Conservation (phyloP, 495 filamentous ascomycete genomes). For the Aspergillus ostianus region DNA sequence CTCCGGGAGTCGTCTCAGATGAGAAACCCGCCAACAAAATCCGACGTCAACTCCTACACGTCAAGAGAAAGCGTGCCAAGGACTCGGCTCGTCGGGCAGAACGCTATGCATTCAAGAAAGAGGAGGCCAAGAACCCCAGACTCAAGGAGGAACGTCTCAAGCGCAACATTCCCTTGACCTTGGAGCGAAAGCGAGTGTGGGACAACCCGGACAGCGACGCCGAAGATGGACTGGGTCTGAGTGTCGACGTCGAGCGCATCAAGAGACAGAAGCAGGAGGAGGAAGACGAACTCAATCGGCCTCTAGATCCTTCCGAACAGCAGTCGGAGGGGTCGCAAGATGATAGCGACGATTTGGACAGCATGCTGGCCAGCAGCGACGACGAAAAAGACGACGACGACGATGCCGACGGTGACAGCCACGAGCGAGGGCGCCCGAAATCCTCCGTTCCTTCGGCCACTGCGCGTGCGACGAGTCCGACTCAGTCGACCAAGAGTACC, state of each 20-base stretch:
- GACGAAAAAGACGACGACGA: conserved; percentile 48
- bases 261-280: conserved; percentile 69
- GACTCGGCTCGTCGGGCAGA: conserved; percentile 71
- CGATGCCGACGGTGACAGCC: conserved; percentile 42
- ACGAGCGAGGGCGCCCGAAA: conserved; percentile 35
- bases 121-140: conserved; percentile 82
- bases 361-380: conserved; percentile 30
- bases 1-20: conserved; percentile 25
- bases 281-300: conserved; percentile 50
- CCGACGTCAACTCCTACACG: conserved; percentile 68
- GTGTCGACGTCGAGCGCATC: conserved; percentile 73
- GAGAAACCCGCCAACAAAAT: conserved; percentile 64
- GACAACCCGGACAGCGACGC: conserved; percentile 78
- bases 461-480: conserved; percentile 54
- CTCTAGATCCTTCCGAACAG: conserved; percentile 29
- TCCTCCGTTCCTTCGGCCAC: conserved; percentile 45
- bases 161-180: conserved; percentile 76
- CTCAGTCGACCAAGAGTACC: conserved; percentile 65
- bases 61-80: conserved; percentile 72
- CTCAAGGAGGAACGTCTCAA: conserved; percentile 67
- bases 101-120: conserved; percentile 72
- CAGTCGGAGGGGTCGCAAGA: conserved; percentile 45
- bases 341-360: conserved; percentile 57
- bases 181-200: conserved; percentile 90
- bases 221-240: conserved; percentile 61